Evolutionary conservation across 768 basidiomycete genomes (phyloP), one percentile per base, ranked within the genome.

Genomic region (Xerocomellus chrysenteron): DNA sequence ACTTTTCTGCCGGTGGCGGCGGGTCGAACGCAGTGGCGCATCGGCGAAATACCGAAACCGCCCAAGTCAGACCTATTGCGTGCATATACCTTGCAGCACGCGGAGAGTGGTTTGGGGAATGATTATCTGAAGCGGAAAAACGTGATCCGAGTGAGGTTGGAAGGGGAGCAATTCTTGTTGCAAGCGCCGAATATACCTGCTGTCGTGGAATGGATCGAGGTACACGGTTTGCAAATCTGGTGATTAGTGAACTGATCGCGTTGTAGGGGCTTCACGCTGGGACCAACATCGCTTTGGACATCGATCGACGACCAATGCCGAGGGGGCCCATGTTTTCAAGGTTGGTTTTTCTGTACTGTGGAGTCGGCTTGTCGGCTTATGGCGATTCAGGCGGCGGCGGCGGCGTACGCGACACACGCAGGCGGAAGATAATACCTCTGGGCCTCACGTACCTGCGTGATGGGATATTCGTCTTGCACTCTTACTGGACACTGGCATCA

Each of bases 151-250:
- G 84, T 98, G 30, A 75, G 96, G 55, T 76, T 94, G 60, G 94
- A 97, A 70, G 97, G 96, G 13, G 92, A 98, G 76, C 97, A 99
- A 75, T 99, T 99, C 73, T 76, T 99, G 63, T 65, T 99, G 63
- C 96, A 99, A 74, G 91, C 92, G 3, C 82, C 80, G 48, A 87
- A 90, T 67, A 86, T 94, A 39, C 80, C 85, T 43, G 84, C 85
- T 28, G 95, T 98, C 2, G 92, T 98, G 52, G 85, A 88, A 52
- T 95, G 96, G 94, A 95, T 99, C 58, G 96, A 99, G 86, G 92
- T 93, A 63, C 54, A 77, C 66, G 37, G 52, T 47, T 61, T 57
- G 37, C 26, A 39, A 30, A 39, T 45, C 13, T 24, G 17, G 43
- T 33, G 62, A 21, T 13, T 21, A 21, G 51, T 37, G 43, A 16